These are phyloP conservation scores for Rhipidocladum racemiflorum DNA, from an alignment of 176 grass and related monocot species.

Conservation along the genomic window DNA sequence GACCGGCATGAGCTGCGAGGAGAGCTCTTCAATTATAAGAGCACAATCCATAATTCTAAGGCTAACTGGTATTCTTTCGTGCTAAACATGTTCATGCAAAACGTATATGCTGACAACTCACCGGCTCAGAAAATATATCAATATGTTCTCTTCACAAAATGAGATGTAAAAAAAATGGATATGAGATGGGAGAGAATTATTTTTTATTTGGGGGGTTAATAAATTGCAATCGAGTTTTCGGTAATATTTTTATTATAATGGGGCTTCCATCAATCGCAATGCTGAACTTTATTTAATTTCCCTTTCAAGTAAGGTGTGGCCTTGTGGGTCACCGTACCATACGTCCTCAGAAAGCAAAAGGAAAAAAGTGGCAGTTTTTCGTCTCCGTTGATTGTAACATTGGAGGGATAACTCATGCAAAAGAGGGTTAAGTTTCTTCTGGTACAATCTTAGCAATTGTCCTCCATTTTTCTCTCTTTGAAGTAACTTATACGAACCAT, in stretches of 20 bases:
- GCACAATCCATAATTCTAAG: neutral
- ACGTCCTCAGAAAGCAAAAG: neutral
- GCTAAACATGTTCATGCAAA: neutral
- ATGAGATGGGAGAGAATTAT: neutral
- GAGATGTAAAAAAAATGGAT: neutral
- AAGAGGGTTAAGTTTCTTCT: neutral
- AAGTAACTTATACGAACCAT: neutral
- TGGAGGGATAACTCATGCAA: neutral
- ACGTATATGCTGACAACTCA: slow-evolving; percentile 24
- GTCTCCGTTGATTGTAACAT: neutral
- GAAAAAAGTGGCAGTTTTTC: neutral
- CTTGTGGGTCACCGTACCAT: neutral
- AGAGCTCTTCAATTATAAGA: neutral
- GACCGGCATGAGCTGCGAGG: neutral
- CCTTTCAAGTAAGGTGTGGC: neutral
- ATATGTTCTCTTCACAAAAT: neutral
- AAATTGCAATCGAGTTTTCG: neutral
- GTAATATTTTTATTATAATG: neutral
- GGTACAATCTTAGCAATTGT: neutral
- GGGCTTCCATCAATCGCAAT: neutral
- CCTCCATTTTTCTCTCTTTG: neutral
- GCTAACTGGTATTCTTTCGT: neutral
- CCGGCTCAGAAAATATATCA: neutral
- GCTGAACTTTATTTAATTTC: neutral
- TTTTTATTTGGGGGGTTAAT: neutral